Percentiles rank a stretch among this genome's conserved stretches.
These are phyloP conservation scores for Tetrahymena malaccensis DNA, from an alignment of 73 alveolate species.

Conservation along the genomic window DNA sequence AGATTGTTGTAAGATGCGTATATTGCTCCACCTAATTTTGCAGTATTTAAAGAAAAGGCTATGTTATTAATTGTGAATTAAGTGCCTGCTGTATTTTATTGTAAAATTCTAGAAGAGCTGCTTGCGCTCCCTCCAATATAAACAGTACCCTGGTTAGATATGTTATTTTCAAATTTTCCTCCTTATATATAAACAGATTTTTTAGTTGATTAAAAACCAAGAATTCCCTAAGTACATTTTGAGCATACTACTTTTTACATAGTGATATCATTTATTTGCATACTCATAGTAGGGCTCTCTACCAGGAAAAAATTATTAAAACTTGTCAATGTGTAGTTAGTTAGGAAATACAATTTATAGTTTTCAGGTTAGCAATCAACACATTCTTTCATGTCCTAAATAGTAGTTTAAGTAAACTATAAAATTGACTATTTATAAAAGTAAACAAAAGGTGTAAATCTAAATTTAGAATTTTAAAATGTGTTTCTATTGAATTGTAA, in stretches of 20 bases:
- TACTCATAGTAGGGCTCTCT: background rate
- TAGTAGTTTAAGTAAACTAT: background rate
- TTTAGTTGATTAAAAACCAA: background rate
- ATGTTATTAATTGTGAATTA: background rate
- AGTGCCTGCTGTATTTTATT: background rate
- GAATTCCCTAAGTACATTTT: background rate
- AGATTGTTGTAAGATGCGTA: background rate
- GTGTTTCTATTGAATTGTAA: background rate
- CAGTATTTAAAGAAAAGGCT: background rate
- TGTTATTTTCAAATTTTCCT: background rate
- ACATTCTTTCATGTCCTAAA: background rate
- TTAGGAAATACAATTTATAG: background rate
- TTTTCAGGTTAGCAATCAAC: background rate
- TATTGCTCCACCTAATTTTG: background rate
- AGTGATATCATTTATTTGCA: background rate
- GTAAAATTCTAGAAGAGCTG: background rate
- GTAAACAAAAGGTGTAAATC: background rate
- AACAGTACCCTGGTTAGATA: background rate
- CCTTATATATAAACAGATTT: background rate
- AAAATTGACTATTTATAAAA: background rate
- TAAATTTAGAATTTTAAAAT: background rate
- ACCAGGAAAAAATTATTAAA: background rate
- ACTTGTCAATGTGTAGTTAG: background rate
- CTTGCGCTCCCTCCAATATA: background rate
- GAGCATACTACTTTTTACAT: background rate